phyloP scores from a whole-genome alignment of 2,329 filamentous ascomycete genomes.

The Clonostachys sp. region DNA sequence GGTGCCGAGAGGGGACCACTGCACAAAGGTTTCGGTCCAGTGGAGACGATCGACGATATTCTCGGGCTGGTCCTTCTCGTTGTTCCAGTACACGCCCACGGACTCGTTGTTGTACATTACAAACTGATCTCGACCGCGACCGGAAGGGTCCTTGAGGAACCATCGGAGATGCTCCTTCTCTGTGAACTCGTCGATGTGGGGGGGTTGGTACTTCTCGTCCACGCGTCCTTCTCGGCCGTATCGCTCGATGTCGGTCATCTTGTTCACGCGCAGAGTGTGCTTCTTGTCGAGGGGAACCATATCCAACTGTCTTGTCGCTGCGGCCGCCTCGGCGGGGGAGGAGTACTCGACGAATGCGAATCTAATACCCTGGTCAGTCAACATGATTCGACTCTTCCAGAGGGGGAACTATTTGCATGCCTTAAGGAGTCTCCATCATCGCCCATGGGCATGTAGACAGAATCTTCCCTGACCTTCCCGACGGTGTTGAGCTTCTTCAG shows the following conservation, averaged over 20 bases:
- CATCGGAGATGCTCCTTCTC: conserved; percentile 94
- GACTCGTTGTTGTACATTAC: conserved; percentile 89
- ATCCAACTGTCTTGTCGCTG: conserved; percentile 85
- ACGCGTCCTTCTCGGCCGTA: conserved; percentile 92
- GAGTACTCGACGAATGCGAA: conserved; percentile 98
- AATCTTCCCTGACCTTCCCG: conserved; percentile 80
- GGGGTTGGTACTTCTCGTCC: conserved; percentile 83
- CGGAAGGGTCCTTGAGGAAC: conserved; percentile 78
- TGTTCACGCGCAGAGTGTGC: conserved; percentile 94
- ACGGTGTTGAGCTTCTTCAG: conserved; percentile 86
- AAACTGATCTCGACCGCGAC: conserved; percentile 88
- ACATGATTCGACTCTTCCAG: not conserved
- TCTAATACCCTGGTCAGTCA: conserved; percentile 35
- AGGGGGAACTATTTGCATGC: conserved; percentile 42
- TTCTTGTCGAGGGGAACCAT: conserved; percentile 89
- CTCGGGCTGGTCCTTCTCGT: conserved; percentile 87
- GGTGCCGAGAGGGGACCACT: conserved; percentile 95
- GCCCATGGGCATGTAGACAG: conserved; percentile 89
- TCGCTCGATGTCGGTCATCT: conserved; percentile 95
- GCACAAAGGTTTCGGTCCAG: conserved; percentile 97
- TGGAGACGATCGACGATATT: conserved; percentile 85
- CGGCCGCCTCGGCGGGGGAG: conserved; percentile 81
- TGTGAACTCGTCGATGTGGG: conserved; percentile 76
- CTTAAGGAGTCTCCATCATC: conserved; percentile 82
- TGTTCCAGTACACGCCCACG: conserved; percentile 97